phyloP scores from a whole-genome alignment of 108 stramenopile genomes.

The Skeletonema potamos region DNA sequence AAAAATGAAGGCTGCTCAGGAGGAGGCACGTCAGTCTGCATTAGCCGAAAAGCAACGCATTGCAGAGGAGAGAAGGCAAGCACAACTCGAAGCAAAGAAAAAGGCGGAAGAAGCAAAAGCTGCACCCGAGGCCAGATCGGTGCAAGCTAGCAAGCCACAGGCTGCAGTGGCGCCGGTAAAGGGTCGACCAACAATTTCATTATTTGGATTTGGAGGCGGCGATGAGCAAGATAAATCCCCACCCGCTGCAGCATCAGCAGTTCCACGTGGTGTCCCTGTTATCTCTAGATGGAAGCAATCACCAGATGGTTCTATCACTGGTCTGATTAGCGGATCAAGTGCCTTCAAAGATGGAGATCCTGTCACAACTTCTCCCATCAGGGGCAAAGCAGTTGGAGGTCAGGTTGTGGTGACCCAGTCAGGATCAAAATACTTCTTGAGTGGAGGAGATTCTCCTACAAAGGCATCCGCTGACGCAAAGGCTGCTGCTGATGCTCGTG shows the following conservation, averaged over 20 bases:
- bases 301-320: slow-evolving; percentile 58
- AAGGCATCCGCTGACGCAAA: slow-evolving; percentile 11
- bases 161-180: slow-evolving; percentile 19
- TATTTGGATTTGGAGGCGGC: slow-evolving; percentile 35
- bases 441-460: slow-evolving; percentile 11
- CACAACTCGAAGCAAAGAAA: slow-evolving; percentile 7
- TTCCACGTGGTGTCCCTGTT: slow-evolving; percentile 36
- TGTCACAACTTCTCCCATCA: slow-evolving; percentile 48
- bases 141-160: slow-evolving; percentile 16
- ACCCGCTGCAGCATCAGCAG: not conserved
- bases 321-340: slow-evolving; percentile 33
- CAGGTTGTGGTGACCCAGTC: slow-evolving; percentile 38
- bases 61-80: slow-evolving; percentile 1
- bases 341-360: slow-evolving; percentile 46
- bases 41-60: too few species aligned
- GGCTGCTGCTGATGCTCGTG: slow-evolving; percentile 16
- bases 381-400: slow-evolving; percentile 30
- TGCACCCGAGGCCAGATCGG: slow-evolving; percentile 1
- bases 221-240: slow-evolving; percentile 1
- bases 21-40: not conserved
- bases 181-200: slow-evolving; percentile 33
- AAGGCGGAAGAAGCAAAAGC: slow-evolving; percentile 14
- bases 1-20: slow-evolving; percentile 10
- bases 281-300: slow-evolving; percentile 58
- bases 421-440: slow-evolving; percentile 53